A percentile compares a stretch with the other conserved stretches of the same genome.
Evolutionary conservation across 129 eudicot species (phyloP).

Genomic region (Glebionis coronaria): DNA sequence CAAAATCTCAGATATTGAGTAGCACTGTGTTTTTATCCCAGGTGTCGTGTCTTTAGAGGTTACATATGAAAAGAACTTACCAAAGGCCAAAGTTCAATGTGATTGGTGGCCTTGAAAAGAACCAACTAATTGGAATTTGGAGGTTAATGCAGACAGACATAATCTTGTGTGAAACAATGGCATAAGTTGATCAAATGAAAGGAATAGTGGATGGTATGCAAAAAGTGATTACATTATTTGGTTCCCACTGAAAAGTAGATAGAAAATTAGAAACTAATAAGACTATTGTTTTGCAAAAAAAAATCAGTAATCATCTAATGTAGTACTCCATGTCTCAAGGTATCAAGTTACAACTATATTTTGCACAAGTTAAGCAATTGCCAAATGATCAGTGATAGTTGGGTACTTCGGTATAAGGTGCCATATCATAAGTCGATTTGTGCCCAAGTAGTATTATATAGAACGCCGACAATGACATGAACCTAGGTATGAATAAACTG

Average conservation of each 20-base stretch:
- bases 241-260: constrained; percentile 2
- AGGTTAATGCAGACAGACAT: constrained; percentile 22
- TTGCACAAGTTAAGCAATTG: too few species aligned
- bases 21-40: neutral
- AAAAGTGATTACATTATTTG: constrained; percentile 15
- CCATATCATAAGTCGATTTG: neutral
- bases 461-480: neutral
- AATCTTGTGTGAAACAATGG: constrained; percentile 4
- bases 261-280: too few species aligned
- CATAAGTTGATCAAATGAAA: constrained; percentile 11
- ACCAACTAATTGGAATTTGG: constrained; percentile 19
- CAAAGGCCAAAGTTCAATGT: constrained; percentile 7
- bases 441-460: neutral
- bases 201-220: constrained; percentile 10
- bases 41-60: constrained; percentile 15
- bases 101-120: constrained; percentile 26
- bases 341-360: neutral
- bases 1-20: neutral
- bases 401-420: too few species aligned
- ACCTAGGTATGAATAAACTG: neutral
- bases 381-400: too few species aligned
- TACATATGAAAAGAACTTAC: neutral
- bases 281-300: neutral
- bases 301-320: neutral
- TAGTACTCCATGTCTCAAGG: too few species aligned